Evolutionary conservation across 225 moss, liverwort and hornwort species (phyloP), one percentile per base, ranked within the genome.

Genomic region (Pleurozium schreberi): DNA sequence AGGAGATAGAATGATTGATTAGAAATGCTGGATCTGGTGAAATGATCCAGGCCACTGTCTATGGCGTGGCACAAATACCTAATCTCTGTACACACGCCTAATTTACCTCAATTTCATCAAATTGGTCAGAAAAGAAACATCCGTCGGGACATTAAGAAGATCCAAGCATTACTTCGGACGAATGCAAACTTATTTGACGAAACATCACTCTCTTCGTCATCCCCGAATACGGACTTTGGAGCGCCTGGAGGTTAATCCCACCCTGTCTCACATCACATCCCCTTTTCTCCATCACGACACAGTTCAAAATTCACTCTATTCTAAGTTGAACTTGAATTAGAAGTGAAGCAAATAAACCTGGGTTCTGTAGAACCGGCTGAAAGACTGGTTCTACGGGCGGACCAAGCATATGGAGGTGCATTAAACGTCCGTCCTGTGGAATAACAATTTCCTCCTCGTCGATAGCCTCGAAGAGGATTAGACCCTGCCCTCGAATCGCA

Each of bases 341-440:
- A n/a, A 18, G 67, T 12, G 57, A 86, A 81, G 73, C 7, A 43
- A 81, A 82, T 11, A 40, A 59, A 90, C 90, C 90, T 65, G 67
- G 83, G 34, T 59, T 25, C 59, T 26, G 59, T 26, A 42, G 27
- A 87, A 60, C 66, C 20, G 3, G 82, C 26, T 7, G 3, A n/a
- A 5, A 7, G 28, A 55, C 63, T 5, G 0, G 12, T 13, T 5
- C 8, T 8, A 4, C 11, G 4, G 5, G 43, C 40, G 19, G 2
- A 23, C 4, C 65, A 55, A 86, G 55, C 3, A 1, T 0, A 17
- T 6, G 73, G 8, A 62, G 85, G 14, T 21, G 2, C 21, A 10
- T 45, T 1, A 81, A 12, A 18, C 17, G 65, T 18, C 16, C 50
- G 8, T 52, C 52, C 18, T 13, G 64, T 9, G 45, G 85, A 6